Base-by-base conservation (phyloP, 2,329 filamentous ascomycete genomes). In the Aspergillus sp. region DNA sequence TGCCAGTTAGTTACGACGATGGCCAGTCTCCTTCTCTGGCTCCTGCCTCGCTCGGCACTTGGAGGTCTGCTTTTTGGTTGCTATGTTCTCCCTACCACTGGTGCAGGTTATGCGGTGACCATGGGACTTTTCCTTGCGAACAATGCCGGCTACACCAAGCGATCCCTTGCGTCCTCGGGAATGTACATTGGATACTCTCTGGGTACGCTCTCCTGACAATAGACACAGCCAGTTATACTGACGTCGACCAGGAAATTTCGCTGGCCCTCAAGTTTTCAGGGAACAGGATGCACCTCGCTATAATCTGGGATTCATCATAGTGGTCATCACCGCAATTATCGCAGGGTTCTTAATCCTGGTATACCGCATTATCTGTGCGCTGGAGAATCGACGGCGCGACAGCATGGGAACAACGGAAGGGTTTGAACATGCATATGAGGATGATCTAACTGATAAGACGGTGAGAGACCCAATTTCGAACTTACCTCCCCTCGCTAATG, bases 111-210 rank as follows among this genome's bases (percentile, higher is more conserved):
- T 54, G 78, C 76, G 1, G 76, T 81, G 4, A 60, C 80, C 0
- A 79, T 83, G 71, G 76, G 76, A 0, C 60, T 80, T 4, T 71
- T 75, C 42, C 72, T 78, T 34, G 77, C 78, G 21, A 81, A 81
- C 53, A 80, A 75, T 7, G 77, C 79, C 0, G 79, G 79, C 1
- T 81, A 81, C 48, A 81, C 78, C 0, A 81, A 81, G 62, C 67
- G 77, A 1, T 74, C 75, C 1, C 65, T 81, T 1, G 74, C 74
- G 1, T 77, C 76, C 0, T 78, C 77, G 2, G 78, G 78, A 0
- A 66, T 80, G 6, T 81, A 78, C 46, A 73, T 81, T 20, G 79
- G 78, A 1, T 81, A 81, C 57, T 81, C 78, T 57, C 64, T 80
- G 9, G 77, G 75, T 75, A 56, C 52, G 54, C 56, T 17, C 5